Evolutionary conservation across 495 filamentous ascomycete species (phyloP).

Genomic region (Aspergillus wentii): DNA sequence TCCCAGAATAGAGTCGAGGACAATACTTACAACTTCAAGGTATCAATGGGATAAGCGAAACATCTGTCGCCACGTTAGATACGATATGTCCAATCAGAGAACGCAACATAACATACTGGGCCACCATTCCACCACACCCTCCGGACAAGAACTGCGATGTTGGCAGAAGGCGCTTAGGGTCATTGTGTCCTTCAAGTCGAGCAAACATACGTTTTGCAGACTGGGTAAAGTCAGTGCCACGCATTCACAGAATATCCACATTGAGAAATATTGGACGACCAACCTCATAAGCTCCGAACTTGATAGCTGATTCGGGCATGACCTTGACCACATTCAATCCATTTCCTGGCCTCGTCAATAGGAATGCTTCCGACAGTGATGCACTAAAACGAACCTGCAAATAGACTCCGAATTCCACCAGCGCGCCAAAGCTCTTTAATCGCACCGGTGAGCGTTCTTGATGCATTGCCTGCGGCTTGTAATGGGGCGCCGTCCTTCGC

Average conservation of each 20-base stretch:
- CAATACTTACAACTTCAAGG: slow-evolving; percentile 78
- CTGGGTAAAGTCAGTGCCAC: slow-evolving; percentile 34
- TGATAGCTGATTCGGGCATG: slow-evolving; percentile 96
- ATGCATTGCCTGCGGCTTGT: slow-evolving; percentile 59
- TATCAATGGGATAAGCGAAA: slow-evolving; percentile 94
- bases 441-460: slow-evolving; percentile 66
- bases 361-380: not conserved
- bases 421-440: slow-evolving; percentile 72
- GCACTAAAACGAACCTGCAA: slow-evolving; percentile 66
- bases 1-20: not conserved
- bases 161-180: slow-evolving; percentile 70
- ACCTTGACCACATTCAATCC: slow-evolving; percentile 96
- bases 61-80: slow-evolving; percentile 50
- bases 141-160: slow-evolving; percentile 88
- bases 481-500: slow-evolving; percentile 68
- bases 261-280: slow-evolving; percentile 11
- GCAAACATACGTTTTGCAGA: slow-evolving; percentile 86
- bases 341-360: slow-evolving; percentile 65
- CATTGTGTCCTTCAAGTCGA: slow-evolving; percentile 79
- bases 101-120: slow-evolving; percentile 56
- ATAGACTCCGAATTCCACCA: slow-evolving; percentile 88
- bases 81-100: not conserved
- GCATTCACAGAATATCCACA: not conserved
- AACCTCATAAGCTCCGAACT: slow-evolving; percentile 91
- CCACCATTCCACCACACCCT: slow-evolving; percentile 86